Conservation (phyloP, 192 early-diverging fungal species). For the Rhizophagus clarus region DNA sequence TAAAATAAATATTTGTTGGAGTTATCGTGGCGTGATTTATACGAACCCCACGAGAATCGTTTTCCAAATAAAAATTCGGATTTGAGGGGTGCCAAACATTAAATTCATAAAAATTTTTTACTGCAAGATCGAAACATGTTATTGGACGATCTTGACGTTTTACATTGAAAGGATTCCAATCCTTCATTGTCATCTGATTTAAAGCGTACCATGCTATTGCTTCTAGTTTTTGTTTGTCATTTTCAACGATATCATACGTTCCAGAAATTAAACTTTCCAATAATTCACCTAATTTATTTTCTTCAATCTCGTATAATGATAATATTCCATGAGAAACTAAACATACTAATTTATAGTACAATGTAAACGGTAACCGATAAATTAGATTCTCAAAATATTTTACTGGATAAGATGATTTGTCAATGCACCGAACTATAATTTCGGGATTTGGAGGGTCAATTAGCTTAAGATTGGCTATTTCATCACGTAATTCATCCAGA, state of each 20-base stretch:
- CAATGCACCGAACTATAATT: background rate
- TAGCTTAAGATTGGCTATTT: background rate
- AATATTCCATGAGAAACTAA: background rate
- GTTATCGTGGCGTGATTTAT: conserved; percentile 48
- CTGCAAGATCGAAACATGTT: background rate
- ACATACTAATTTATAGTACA: conserved; percentile 8
- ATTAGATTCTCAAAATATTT: background rate
- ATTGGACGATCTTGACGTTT: conserved; percentile 4
- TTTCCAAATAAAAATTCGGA: background rate
- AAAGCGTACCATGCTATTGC: background rate
- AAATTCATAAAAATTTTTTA: background rate
- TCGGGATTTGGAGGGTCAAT: background rate
- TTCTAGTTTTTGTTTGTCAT: background rate
- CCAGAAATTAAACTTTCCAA: background rate
- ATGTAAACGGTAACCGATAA: background rate
- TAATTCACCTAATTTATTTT: background rate
- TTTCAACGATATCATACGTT: background rate
- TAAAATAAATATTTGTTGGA: conserved; percentile 64
- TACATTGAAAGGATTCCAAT: conserved; percentile 20
- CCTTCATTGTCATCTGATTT: background rate
- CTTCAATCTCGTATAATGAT: background rate
- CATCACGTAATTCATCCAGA: background rate
- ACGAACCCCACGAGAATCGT: background rate
- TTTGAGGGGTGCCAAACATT: conserved; percentile 1
- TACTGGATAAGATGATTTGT: background rate